phyloP scores from a whole-genome alignment of 2,329 filamentous ascomycete genomes.

The Stachybotrys echinatus region DNA sequence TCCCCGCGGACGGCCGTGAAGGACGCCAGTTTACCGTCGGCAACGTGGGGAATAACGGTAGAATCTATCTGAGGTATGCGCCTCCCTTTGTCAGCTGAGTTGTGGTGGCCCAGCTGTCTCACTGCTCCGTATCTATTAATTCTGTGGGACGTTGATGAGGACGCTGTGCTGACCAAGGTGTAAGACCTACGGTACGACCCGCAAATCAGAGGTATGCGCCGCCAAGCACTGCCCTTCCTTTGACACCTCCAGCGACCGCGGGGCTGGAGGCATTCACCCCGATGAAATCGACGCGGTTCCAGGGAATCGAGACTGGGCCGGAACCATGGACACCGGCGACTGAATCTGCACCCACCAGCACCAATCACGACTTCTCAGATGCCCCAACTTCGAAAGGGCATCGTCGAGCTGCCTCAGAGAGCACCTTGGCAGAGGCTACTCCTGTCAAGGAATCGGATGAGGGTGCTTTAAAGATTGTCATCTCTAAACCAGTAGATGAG shows the following conservation, averaged over 20 bases:
- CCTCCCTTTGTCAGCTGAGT: not conserved
- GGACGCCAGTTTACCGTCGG: conserved; percentile 73
- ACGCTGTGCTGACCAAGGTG: conserved; percentile 8
- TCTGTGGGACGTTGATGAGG: not conserved
- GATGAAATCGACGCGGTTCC: conserved; percentile 16
- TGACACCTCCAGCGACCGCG: conserved; percentile 55
- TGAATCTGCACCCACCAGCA: conserved; percentile 28
- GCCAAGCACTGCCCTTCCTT: conserved; percentile 54
- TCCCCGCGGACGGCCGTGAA: conserved; percentile 56
- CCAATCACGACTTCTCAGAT: conserved; percentile 25
- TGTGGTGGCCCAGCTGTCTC: not conserved
- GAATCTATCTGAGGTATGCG: conserved; percentile 73
- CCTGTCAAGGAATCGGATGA: conserved; percentile 49
- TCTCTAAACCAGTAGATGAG: conserved; percentile 63
- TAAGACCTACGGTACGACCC: conserved; percentile 56
- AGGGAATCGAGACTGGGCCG: conserved; percentile 20
- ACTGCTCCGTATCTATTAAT: not conserved
- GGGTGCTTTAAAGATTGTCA: conserved; percentile 74
- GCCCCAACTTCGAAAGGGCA: conserved; percentile 29
- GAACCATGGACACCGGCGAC: conserved; percentile 39
- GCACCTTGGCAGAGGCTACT: conserved; percentile 63
- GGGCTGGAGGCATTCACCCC: conserved; percentile 42
- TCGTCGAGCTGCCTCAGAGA: conserved; percentile 69
- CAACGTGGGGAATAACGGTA: conserved; percentile 78
- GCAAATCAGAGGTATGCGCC: conserved; percentile 57